Conservation (phyloP, 345 rosid species). For the Ceriops tagal region DNA sequence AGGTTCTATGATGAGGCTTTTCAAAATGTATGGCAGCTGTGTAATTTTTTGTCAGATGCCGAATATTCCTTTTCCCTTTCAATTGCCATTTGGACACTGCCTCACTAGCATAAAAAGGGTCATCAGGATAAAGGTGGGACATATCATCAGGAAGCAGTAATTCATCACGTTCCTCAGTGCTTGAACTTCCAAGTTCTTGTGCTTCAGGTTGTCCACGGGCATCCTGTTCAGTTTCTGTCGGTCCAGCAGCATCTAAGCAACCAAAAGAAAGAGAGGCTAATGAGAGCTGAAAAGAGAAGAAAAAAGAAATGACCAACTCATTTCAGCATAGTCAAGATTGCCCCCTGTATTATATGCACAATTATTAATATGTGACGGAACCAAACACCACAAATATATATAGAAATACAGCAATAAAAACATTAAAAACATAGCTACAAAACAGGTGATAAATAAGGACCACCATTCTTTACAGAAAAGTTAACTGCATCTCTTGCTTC, state of each 20-base stretch:
- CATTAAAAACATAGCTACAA: no score
- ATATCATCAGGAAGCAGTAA: conserved; percentile 67
- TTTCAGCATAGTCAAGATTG: no score
- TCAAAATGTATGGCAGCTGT: conserved; percentile 29
- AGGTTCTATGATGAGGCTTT: conserved; percentile 38
- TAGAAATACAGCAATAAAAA: no score
- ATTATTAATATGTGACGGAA: background rate
- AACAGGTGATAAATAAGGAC: no score
- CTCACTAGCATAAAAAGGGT: conserved; percentile 43
- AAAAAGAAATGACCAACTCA: no score
- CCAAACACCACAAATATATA: no score
- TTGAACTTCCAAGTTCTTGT: conserved; percentile 56
- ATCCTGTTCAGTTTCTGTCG: conserved; percentile 30
- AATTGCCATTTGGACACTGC: conserved; percentile 88
- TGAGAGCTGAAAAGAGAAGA: conserved; percentile 10
- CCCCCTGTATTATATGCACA: no score
- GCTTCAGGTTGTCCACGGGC: conserved; percentile 40
- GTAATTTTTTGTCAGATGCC: conserved; percentile 58
- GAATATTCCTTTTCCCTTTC: conserved; percentile 82
- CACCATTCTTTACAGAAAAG: no score
- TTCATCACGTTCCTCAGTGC: conserved; percentile 73
- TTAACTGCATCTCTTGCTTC: no score
- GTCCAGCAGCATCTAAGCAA: conserved; percentile 30
- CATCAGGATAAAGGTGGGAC: conserved; percentile 45
- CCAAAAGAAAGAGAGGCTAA: conserved; percentile 3